Evolutionary conservation across 768 basidiomycete genomes (phyloP).

Genomic region (Erythrobasidium yunnanense): DNA sequence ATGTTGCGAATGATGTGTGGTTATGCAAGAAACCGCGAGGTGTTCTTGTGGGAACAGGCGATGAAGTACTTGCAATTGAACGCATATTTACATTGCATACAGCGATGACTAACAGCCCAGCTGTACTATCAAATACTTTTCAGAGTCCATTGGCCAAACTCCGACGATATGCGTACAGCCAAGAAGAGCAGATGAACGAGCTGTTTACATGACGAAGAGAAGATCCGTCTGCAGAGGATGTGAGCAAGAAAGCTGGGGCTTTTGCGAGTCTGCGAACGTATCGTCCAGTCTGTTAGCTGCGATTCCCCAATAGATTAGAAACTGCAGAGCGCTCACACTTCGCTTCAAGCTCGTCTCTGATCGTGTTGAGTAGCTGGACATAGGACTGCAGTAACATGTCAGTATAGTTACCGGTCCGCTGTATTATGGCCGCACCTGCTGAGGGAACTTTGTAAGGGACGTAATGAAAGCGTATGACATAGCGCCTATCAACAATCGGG

Average conservation of each 20-base stretch:
- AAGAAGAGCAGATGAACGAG: background rate
- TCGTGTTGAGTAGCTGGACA: slow-evolving; percentile 42
- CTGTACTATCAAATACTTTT: background rate
- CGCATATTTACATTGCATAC: too few species aligned
- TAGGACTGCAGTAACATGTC: slow-evolving; percentile 38
- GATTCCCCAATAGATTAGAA: slow-evolving; percentile 42
- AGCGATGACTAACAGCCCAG: too few species aligned
- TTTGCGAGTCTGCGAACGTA: background rate
- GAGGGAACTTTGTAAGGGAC: slow-evolving; percentile 42
- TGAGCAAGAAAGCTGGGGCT: slow-evolving; percentile 32
- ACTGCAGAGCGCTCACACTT: slow-evolving; percentile 39
- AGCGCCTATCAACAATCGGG: slow-evolving; percentile 33
- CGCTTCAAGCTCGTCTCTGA: slow-evolving; percentile 43
- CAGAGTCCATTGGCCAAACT: too few species aligned
- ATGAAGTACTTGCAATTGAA: too few species aligned
- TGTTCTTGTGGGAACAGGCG: background rate
- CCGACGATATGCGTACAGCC: too few species aligned
- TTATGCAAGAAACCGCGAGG: background rate
- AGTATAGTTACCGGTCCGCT: background rate
- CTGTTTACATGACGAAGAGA: slow-evolving; percentile 39
- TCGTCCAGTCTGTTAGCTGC: background rate
- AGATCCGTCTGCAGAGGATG: slow-evolving; percentile 42
- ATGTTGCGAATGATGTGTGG: background rate
- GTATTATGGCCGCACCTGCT: slow-evolving; percentile 41
- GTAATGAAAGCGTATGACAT: slow-evolving; percentile 34